Conservation (phyloP, 2,329 filamentous ascomycete genomes). For the Fusarium torulosum region DNA sequence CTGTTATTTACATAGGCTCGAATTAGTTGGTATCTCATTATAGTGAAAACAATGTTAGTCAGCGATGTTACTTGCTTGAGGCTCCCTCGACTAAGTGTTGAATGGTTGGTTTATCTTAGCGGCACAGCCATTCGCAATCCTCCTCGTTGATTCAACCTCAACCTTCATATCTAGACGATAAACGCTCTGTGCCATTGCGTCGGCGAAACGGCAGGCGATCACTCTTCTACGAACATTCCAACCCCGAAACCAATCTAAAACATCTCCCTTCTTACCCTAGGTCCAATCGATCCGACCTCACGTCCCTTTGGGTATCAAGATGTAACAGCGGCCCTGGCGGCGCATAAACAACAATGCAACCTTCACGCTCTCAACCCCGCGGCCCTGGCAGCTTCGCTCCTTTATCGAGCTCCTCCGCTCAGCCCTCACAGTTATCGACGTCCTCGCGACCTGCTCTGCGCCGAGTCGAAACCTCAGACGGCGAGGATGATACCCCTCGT, state of each 20-base stretch:
- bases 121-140: background rate
- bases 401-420: slow-evolving; percentile 55
- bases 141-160: slow-evolving; percentile 19
- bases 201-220: background rate
- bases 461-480: slow-evolving; percentile 50
- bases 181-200: background rate
- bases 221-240: background rate
- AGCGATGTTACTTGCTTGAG: slow-evolving; percentile 16
- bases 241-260: slow-evolving; percentile 11
- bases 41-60: slow-evolving; percentile 16
- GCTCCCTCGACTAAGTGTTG: background rate
- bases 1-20: background rate
- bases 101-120: background rate
- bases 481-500: slow-evolving; percentile 42
- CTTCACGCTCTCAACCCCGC: slow-evolving; percentile 59
- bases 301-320: slow-evolving; percentile 52
- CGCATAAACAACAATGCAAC: slow-evolving; percentile 60
- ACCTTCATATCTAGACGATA: background rate
- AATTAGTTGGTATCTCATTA: background rate
- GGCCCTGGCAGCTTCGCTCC: slow-evolving; percentile 70
- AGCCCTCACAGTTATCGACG: slow-evolving; percentile 47
- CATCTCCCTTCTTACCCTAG: background rate
- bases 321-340: slow-evolving; percentile 55
- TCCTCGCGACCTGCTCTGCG: slow-evolving; percentile 53
- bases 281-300: slow-evolving; percentile 15